A percentile compares a stretch with the other conserved stretches of the same genome.
These are phyloP conservation scores for Polysphondylium violaceum DNA, from an alignment of 78 protist species.

Conservation along the genomic window DNA sequence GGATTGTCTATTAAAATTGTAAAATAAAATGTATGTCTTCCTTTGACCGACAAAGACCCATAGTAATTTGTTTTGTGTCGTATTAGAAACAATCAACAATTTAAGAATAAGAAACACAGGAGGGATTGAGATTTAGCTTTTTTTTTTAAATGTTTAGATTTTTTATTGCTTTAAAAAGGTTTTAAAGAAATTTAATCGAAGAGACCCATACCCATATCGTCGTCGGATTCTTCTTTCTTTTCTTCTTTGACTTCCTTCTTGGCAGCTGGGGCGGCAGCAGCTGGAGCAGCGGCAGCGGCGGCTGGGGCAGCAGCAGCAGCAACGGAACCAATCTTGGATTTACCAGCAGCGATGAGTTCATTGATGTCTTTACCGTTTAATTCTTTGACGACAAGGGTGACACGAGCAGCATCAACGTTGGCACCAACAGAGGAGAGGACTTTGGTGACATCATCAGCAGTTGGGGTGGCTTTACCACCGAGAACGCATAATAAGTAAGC, in stretches of 20 bases:
- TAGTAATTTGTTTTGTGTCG: too few species aligned
- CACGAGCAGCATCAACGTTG: slow-evolving; percentile 76
- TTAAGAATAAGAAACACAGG: too few species aligned
- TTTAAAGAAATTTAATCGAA: slow-evolving; percentile 70
- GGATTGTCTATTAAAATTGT: too few species aligned
- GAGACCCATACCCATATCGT: slow-evolving; percentile 83
- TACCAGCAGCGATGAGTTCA: slow-evolving; percentile 74
- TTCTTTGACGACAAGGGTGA: slow-evolving; percentile 48
- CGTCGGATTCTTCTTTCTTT: slow-evolving; percentile 84
- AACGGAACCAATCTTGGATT: slow-evolving; percentile 70
- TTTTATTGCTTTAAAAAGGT: neutral
- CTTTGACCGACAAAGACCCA: too few species aligned
- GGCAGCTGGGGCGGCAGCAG: slow-evolving; percentile 73
- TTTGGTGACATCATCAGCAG: slow-evolving; percentile 63
- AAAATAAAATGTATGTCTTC: too few species aligned
- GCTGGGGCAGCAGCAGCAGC: slow-evolving; percentile 80
- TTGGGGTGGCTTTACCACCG: slow-evolving; percentile 84
- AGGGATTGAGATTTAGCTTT: neutral
- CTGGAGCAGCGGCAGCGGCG: slow-evolving; percentile 62
- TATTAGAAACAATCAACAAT: too few species aligned
- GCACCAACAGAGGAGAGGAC: slow-evolving; percentile 78
- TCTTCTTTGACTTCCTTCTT: slow-evolving; percentile 64
- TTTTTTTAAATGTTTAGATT: neutral
- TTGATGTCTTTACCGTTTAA: slow-evolving; percentile 80
- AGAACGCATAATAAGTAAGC: slow-evolving; percentile 81